These are phyloP conservation scores for Chaetoscypha palmicola DNA, from an alignment of 2,329 filamentous ascomycete species.

Conservation along the genomic window DNA sequence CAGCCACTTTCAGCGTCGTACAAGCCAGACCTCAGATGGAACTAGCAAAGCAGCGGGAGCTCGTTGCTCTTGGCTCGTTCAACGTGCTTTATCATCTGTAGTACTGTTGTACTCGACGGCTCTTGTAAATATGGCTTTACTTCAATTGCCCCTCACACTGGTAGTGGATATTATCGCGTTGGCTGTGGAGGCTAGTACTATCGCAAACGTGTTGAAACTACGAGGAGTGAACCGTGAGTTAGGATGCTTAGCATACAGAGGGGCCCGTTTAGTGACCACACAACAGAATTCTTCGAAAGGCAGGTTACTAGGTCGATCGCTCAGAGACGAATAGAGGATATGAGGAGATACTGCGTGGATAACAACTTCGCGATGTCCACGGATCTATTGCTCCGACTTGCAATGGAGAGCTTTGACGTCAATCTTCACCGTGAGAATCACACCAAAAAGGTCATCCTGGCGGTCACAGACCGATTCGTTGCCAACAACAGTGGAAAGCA, in stretches of 20 bases:
- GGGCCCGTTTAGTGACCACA: background rate
- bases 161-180: background rate
- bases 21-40: too few relatives aligned
- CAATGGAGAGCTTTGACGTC: too few relatives aligned
- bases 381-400: too few relatives aligned
- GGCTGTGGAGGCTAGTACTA: background rate
- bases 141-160: background rate
- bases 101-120: background rate
- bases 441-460: too few relatives aligned
- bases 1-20: too few relatives aligned
- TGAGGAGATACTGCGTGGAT: too few relatives aligned
- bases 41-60: too few relatives aligned
- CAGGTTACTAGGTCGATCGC: background rate
- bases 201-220: background rate
- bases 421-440: too few relatives aligned
- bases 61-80: background rate
- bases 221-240: background rate
- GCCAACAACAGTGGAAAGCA: too few relatives aligned
- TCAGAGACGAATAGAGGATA: too few relatives aligned
- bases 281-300: background rate
- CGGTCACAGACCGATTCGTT: too few relatives aligned
- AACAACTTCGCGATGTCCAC: too few relatives aligned
- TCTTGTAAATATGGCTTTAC: background rate
- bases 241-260: background rate
- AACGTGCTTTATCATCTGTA: background rate